A percentile compares a stretch with the other conserved stretches of the same genome.
These are phyloP conservation scores for Carex cristatella DNA, from an alignment of 176 grass and related monocot species.

Conservation along the genomic window DNA sequence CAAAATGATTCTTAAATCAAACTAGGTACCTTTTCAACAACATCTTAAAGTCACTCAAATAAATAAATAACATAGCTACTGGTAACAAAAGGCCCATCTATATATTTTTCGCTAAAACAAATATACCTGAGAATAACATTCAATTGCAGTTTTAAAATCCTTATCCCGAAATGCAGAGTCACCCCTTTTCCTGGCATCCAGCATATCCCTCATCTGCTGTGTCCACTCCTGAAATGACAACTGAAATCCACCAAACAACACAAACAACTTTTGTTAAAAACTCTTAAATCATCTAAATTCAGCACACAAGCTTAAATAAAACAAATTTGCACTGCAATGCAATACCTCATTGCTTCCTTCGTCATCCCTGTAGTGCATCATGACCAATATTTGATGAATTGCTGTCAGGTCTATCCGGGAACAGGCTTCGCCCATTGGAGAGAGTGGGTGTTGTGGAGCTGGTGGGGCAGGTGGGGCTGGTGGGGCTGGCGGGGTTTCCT, in stretches of 20 bases:
- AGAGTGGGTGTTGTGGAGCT: conserved; percentile 45
- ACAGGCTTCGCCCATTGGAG: conserved; percentile 89
- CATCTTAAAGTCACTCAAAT: background rate
- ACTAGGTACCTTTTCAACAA: background rate
- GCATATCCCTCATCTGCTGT: conserved; percentile 96
- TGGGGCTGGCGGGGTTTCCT: conserved; percentile 21
- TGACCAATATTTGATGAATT: conserved; percentile 86
- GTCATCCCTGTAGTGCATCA: conserved; percentile 77
- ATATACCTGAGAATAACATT: conserved; percentile 77
- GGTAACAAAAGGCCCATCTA: background rate
- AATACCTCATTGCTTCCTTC: conserved; percentile 91
- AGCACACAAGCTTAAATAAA: background rate
- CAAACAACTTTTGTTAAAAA: background rate
- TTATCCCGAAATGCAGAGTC: conserved; percentile 95
- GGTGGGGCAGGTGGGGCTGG: conserved; percentile 1
- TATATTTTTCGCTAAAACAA: background rate
- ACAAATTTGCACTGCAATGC: background rate
- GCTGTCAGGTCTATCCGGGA: conserved; percentile 88
- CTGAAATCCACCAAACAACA: conserved; percentile 34
- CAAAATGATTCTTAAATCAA: background rate
- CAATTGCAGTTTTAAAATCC: conserved; percentile 90
- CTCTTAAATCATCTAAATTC: background rate
- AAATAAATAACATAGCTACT: background rate
- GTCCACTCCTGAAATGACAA: conserved; percentile 99
- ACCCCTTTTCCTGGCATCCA: conserved; percentile 78